Conservation (phyloP, 192 early-diverging fungal species). For the Coemansia asiatica region DNA sequence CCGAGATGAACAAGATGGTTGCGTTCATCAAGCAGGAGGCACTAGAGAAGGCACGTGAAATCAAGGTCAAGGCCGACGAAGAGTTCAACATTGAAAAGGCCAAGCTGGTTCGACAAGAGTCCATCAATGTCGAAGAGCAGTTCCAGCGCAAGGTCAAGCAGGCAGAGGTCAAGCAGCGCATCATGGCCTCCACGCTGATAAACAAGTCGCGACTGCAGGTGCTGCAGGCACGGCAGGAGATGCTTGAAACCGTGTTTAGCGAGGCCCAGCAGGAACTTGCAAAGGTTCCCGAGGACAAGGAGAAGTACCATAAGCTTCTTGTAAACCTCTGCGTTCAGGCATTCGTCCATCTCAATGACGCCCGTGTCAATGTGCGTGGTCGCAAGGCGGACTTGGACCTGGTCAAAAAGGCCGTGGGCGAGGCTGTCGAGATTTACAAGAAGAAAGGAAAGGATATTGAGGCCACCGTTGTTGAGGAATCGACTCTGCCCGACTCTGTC, state of each 20-base stretch:
- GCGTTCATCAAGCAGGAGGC: slow-evolving; percentile 99
- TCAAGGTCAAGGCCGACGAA: slow-evolving; percentile 99
- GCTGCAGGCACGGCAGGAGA: slow-evolving; percentile 83
- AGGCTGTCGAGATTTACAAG: slow-evolving; percentile 58
- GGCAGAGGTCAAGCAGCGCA: slow-evolving; percentile 92
- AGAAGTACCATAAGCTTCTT: slow-evolving; percentile 68
- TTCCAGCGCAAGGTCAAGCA: slow-evolving; percentile 98
- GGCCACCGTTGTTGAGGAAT: slow-evolving; percentile 52
- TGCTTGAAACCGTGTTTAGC: slow-evolving; percentile 78
- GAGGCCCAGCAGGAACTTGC: slow-evolving; percentile 67
- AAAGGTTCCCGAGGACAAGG: slow-evolving; percentile 61
- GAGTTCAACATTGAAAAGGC: slow-evolving; percentile 99
- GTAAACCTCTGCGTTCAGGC: slow-evolving; percentile 69
- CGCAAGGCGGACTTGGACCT: slow-evolving; percentile 69
- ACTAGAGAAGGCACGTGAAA: slow-evolving; percentile 95
- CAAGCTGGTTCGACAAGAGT: slow-evolving; percentile 97
- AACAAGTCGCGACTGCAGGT: slow-evolving; percentile 94
- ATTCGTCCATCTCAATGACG: slow-evolving; percentile 85
- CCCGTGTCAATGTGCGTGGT: slow-evolving; percentile 65
- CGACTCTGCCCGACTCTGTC: slow-evolving; percentile 72
- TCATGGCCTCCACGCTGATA: slow-evolving; percentile 90
- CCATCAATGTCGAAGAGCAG: slow-evolving; percentile 91
- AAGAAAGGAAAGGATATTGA: slow-evolving; percentile 47
- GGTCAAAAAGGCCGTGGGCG: slow-evolving; percentile 60
- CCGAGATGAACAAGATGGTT: slow-evolving; percentile 99